Conservation (phyloP, 345 rosid genomes). For the Iberis pinnata region DNA sequence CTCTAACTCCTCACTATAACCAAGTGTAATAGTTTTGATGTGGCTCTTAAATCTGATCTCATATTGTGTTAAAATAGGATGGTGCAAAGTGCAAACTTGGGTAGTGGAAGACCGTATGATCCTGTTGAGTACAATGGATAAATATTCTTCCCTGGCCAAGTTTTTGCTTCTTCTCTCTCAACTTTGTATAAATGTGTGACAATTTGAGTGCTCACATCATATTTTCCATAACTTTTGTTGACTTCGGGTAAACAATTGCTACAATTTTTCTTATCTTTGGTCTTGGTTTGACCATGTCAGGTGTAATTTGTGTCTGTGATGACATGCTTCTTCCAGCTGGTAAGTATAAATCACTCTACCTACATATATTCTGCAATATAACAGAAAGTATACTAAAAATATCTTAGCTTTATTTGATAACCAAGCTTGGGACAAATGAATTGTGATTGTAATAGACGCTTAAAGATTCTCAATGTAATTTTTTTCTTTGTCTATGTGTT, state of each 20-base stretch:
- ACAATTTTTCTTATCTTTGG: slow-evolving; percentile 94
- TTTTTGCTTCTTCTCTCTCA: slow-evolving; percentile 17
- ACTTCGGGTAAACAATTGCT: slow-evolving; percentile 98
- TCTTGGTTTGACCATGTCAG: slow-evolving; percentile 84
- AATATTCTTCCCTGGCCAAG: slow-evolving; percentile 86
- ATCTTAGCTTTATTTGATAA: not conserved
- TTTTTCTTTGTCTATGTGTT: not conserved
- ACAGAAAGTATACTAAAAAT: too few species aligned
- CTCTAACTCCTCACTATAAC: not conserved
- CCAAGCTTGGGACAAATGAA: too few species aligned
- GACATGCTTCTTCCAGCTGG: slow-evolving; percentile 98
- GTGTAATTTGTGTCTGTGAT: slow-evolving; percentile 85
- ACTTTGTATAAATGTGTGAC: not conserved
- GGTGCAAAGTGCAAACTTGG: slow-evolving; percentile 87
- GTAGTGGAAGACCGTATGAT: slow-evolving; percentile 96
- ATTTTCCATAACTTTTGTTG: not conserved
- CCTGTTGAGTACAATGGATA: slow-evolving; percentile 67
- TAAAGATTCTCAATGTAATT: not conserved
- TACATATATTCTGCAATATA: too few species aligned
- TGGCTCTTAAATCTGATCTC: slow-evolving; percentile 11
- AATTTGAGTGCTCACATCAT: slow-evolving; percentile 7
- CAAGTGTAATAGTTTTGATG: slow-evolving; percentile 3
- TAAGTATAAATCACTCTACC: slow-evolving; percentile 39
- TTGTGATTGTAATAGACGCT: too few species aligned
- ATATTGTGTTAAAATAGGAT: slow-evolving; percentile 46